Evolutionary conservation across 23 red algal genomes (phyloP).

Genomic region (Gracilaria domingensis): DNA sequence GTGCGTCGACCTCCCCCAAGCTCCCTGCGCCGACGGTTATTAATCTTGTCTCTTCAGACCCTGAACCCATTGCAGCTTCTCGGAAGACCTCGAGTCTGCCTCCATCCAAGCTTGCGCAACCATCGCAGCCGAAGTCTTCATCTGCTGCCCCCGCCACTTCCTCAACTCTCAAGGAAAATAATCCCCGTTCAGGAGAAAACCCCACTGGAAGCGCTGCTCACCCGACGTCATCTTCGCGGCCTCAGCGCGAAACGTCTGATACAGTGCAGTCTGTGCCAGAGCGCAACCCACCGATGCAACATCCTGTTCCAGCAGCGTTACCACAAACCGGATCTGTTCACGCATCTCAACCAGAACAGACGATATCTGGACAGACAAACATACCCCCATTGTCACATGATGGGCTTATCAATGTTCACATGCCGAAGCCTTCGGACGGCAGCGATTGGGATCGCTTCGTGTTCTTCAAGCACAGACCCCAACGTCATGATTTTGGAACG

Average conservation of each 20-base stretch:
- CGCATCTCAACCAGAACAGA: neutral
- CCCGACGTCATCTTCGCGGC: neutral
- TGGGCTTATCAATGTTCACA: constrained; percentile 31
- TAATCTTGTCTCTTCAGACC: neutral
- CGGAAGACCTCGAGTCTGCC: neutral
- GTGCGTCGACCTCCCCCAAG: neutral
- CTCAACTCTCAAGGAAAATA: neutral
- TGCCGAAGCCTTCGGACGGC: neutral
- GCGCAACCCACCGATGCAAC: neutral
- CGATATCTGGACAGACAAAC: neutral
- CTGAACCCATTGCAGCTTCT: neutral
- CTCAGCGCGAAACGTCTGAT: neutral
- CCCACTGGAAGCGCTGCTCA: neutral
- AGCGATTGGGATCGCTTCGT: constrained; percentile 57
- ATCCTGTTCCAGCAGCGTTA: neutral
- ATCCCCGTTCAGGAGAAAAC: neutral
- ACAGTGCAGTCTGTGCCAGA: neutral
- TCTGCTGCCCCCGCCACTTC: neutral
- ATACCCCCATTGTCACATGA: constrained; percentile 22
- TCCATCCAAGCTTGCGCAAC: neutral
- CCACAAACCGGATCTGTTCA: neutral
- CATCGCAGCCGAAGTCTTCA: neutral
- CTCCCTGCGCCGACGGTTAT: neutral
- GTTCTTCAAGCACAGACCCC: constrained; percentile 60
- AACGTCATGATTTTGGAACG: constrained; percentile 38